These are phyloP conservation scores for Cytospora schulzeri DNA, from an alignment of 2,329 filamentous ascomycete genomes.

Conservation along the genomic window DNA sequence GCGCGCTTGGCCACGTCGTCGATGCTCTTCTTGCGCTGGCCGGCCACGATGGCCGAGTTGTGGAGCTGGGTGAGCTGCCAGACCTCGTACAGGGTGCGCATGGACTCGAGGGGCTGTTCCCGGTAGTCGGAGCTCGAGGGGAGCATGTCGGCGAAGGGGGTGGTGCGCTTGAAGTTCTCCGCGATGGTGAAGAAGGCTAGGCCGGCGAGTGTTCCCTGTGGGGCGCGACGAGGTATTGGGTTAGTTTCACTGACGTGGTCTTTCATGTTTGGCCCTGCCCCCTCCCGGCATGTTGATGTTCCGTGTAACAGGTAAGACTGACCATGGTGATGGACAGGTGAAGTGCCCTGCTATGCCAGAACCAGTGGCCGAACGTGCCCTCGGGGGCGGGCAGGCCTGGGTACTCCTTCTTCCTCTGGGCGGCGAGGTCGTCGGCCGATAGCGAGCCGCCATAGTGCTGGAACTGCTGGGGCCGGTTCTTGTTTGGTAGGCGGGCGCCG, in stretches of 20 bases:
- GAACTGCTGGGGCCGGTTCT: conserved; percentile 54
- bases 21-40: conserved; percentile 71
- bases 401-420: conserved; percentile 73
- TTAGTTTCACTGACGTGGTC: too few species aligned
- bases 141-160: conserved; percentile 78
- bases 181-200: conserved; percentile 75
- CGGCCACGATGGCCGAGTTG: conserved; percentile 66
- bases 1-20: conserved; percentile 88
- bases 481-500: conserved; percentile 64
- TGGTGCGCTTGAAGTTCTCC: conserved; percentile 76
- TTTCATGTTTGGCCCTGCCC: too few species aligned
- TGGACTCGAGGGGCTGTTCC: conserved; percentile 68
- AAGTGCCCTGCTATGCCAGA: conserved; percentile 74
- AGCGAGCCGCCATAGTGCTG: conserved; percentile 75
- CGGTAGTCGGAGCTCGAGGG: conserved; percentile 71
- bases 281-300: too few species aligned
- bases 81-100: conserved; percentile 68
- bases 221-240: too few species aligned
- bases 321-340: conserved; percentile 87
- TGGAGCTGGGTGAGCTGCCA: conserved; percentile 76
- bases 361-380: conserved; percentile 81
- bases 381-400: conserved; percentile 86
- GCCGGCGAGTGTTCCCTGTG: conserved; percentile 64
- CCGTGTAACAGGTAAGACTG: neutral
- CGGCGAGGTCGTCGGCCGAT: conserved; percentile 64